Conservation (phyloP, 257 asterid species). For the Mentha longifolia region DNA sequence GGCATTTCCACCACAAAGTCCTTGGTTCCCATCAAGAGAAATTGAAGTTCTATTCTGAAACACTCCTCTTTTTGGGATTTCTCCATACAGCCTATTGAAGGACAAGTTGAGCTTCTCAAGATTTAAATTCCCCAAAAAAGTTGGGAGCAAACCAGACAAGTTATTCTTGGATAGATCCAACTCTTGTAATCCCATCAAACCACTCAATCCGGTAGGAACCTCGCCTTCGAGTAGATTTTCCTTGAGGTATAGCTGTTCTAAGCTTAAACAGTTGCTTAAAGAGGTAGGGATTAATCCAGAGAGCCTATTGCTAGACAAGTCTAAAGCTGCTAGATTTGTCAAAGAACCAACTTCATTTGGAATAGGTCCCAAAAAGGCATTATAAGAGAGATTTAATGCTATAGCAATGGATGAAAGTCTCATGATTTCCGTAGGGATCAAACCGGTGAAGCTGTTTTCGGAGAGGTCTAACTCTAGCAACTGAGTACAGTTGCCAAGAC, state of each 20-base stretch:
- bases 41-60: neutral
- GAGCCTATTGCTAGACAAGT: conserved; percentile 39
- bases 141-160: conserved; percentile 14
- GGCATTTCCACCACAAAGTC: neutral
- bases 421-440: conserved; percentile 31
- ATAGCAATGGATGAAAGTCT: conserved; percentile 26
- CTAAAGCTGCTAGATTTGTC: conserved; percentile 7
- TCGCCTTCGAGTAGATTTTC: conserved; percentile 34
- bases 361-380: conserved; percentile 16
- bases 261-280: conserved; percentile 20
- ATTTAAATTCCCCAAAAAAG: neutral
- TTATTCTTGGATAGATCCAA: conserved; percentile 30
- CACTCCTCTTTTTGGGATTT: conserved; percentile 8
- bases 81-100: conserved; percentile 10
- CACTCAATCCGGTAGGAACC: conserved; percentile 35
- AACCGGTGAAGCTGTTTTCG: conserved; percentile 26
- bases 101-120: conserved; percentile 11
- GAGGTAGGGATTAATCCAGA: conserved; percentile 37
- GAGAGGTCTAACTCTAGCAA: conserved; percentile 26
- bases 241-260: conserved; percentile 26
- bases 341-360: conserved; percentile 34
- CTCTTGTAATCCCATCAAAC: conserved; percentile 33
- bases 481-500: conserved; percentile 27
- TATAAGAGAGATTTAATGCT: conserved; percentile 24
- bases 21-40: conserved; percentile 6